Base-by-base conservation (phyloP, 768 basidiomycete genomes). In the Crassisporium funariophilum region DNA sequence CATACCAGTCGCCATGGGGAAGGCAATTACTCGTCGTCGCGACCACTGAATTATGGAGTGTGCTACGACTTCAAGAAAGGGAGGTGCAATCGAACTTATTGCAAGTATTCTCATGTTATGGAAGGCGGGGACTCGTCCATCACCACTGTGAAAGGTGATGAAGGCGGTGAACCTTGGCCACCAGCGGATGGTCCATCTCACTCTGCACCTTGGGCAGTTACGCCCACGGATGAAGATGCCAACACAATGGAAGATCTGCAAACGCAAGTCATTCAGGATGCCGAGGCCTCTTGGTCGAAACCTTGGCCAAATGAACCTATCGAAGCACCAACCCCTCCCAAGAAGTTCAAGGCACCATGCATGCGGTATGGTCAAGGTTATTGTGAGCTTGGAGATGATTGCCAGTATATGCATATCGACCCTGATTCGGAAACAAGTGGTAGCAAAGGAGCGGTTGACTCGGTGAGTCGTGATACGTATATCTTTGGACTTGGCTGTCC, bases 331-430 rank as follows among this genome's bases (percentile, higher is more conserved):
- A 29, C 5, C 10, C n/a, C 34, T 22, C 49, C 41, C 8, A 6
- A 29, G 1, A 60, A 59, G 42, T 52, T 54, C 3, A 51, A 64
- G 40, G 46, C 57, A 17, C 65, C 65, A 17, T 74, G 71, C 50
- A 65, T 58, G 46, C 54, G 44, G 16, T 70, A 62, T 53, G 68
- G 64, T 2, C 69, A 73, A 51, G 70, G 71, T 7, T 56, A 61
- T 52, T 73, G 72, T 40, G 8, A 5, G 9, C 50, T 17, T 9
- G 68, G 66, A 10, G 66, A 67, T 21, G 35, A 37, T 9, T 72
- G 72, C 42, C 25, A 6, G 6, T 67, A 57, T 39, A 43, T 54
- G 15, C 72, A 73, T 42, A 51, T 66, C 23, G 41, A 41, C 20
- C 23, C 49, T 4, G 44, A 34, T 15, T 23, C 35, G 22, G 40